Evolutionary conservation across 2,329 filamentous ascomycete species (phyloP), one percentile per base, ranked within the genome.

Genomic region (Alternaria sp.): DNA sequence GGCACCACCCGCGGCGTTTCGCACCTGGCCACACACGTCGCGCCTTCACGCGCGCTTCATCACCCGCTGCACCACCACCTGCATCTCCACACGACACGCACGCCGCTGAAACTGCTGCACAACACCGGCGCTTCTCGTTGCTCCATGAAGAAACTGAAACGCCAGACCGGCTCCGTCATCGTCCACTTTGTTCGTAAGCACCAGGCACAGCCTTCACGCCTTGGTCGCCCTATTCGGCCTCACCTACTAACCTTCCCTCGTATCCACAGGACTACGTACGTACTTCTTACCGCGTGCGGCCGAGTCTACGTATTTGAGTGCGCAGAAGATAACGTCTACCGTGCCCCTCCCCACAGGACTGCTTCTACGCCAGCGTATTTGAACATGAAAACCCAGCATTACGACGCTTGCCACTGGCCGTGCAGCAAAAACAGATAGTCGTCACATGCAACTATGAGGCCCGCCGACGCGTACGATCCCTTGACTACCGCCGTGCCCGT

Each of bases 281-380:
- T 71, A 58, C 28, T 41, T 26, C 30, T 47, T 41, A 46, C 55
- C 58, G 28, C 45, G 47, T 62, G 65, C 59, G 62, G 55, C 54
- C 59, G 61, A 43, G 25, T 57, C 53, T 55, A 30, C 28, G 28
- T 30, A 30, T 30, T 30, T 30, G 28, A 30, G 12, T 30, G 51
- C 60, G 61, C 53, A 58, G 62, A 60, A 47, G n/a, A 49, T 63
- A 53, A 60, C 46, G 44, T 51, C 11, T 45, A 20, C 53, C 45
- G 18, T 51, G 30, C 14, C 23, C 37, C 6, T 64, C 54, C 25
- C 62, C 66, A 47, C 18, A 94, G 78, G 92, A 95, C 82, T 97
- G 93, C 83, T 98, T 98, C 84, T 98, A 98, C 79, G 94, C 94
- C 21, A 93, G 93, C 54, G 94, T 96, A 9, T 90, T 96, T 70